Percentiles rank a stretch among this genome's conserved stretches.
These are phyloP conservation scores for Mucor irregularis DNA, from an alignment of 371 early-diverging fungal species.

Conservation along the genomic window DNA sequence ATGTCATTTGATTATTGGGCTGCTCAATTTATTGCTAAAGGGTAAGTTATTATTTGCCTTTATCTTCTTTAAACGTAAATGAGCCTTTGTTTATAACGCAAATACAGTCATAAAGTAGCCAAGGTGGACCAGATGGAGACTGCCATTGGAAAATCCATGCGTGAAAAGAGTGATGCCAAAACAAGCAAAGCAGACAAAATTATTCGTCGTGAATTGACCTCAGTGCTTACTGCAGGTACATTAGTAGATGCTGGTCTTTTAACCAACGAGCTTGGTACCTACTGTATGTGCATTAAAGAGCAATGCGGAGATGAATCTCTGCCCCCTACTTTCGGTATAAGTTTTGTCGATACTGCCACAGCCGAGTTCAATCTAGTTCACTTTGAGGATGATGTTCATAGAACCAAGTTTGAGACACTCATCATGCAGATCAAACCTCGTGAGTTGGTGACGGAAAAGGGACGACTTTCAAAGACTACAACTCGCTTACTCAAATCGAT, in stretches of 20 bases:
- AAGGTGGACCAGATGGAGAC: constrained; percentile 99
- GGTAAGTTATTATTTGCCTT: constrained; percentile 47
- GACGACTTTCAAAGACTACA: constrained; percentile 63
- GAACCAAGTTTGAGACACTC: constrained; percentile 90
- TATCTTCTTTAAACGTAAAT: too few relatives aligned
- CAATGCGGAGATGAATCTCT: constrained; percentile 23
- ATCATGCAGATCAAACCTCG: constrained; percentile 89
- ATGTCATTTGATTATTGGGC: constrained; percentile 96
- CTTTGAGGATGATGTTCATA: constrained; percentile 85
- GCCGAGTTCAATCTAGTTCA: constrained; percentile 84
- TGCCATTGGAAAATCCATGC: constrained; percentile 92
- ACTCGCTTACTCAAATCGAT: constrained; percentile 74
- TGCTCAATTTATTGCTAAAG: constrained; percentile 94
- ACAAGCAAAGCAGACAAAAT: constrained; percentile 76
- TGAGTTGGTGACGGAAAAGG: constrained; percentile 87
- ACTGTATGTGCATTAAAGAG: constrained; percentile 92
- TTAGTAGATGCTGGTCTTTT: constrained; percentile 89
- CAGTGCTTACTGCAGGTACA: constrained; percentile 95
- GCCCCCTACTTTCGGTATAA: constrained; percentile 69
- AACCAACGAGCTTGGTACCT: constrained; percentile 86
- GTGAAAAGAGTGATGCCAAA: constrained; percentile 66
- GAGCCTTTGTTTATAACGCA: too few relatives aligned
- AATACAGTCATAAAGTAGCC: constrained; percentile 84
- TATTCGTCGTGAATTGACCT: constrained; percentile 94
- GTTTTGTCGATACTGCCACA: constrained; percentile 95